These are phyloP conservation scores for Cryphonectria japonica DNA, from an alignment of 2,329 filamentous ascomycete species.

Conservation along the genomic window DNA sequence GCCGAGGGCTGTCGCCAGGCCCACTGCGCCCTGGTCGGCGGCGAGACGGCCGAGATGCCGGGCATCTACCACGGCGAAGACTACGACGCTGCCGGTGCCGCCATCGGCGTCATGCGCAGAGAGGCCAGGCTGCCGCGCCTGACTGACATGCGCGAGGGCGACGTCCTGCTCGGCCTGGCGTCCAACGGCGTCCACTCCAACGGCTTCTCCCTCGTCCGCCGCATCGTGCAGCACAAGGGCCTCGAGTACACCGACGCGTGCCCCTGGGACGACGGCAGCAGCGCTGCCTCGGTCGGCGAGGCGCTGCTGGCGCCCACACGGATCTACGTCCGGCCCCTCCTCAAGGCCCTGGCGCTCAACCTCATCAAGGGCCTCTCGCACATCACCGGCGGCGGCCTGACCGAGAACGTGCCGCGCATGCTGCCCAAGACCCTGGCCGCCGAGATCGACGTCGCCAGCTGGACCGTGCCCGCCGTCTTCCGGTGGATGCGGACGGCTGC, in stretches of 20 bases:
- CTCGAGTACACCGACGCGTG: slow-evolving; percentile 72
- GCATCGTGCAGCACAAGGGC: slow-evolving; percentile 76
- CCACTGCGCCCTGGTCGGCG: slow-evolving; percentile 89
- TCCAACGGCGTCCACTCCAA: slow-evolving; percentile 94
- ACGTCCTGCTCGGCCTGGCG: slow-evolving; percentile 82
- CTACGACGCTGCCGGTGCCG: slow-evolving; percentile 91
- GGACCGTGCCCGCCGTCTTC: slow-evolving; percentile 80
- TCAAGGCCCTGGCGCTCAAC: slow-evolving; percentile 63
- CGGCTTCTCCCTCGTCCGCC: slow-evolving; percentile 94
- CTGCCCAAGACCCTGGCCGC: slow-evolving; percentile 78
- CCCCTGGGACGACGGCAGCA: slow-evolving; percentile 71
- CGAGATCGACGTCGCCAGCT: slow-evolving; percentile 76
- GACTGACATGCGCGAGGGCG: slow-evolving; percentile 76
- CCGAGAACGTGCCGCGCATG: slow-evolving; percentile 95
- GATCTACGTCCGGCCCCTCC: slow-evolving; percentile 87
- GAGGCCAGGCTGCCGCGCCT: slow-evolving; percentile 75
- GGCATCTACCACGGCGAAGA: slow-evolving; percentile 87
- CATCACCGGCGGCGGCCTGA: slow-evolving; percentile 92
- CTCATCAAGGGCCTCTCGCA: slow-evolving; percentile 92
- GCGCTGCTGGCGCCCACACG: slow-evolving; percentile 85
- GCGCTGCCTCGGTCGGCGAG: slow-evolving; percentile 61
- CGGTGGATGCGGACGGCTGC: slow-evolving; percentile 78
- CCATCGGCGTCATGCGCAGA: slow-evolving; percentile 78
- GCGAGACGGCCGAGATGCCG: slow-evolving; percentile 98
- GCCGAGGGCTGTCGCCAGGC: slow-evolving; percentile 84